Evolutionary conservation across 805 yeast species (phyloP).

Genomic region (Nakazawaea holstii): DNA sequence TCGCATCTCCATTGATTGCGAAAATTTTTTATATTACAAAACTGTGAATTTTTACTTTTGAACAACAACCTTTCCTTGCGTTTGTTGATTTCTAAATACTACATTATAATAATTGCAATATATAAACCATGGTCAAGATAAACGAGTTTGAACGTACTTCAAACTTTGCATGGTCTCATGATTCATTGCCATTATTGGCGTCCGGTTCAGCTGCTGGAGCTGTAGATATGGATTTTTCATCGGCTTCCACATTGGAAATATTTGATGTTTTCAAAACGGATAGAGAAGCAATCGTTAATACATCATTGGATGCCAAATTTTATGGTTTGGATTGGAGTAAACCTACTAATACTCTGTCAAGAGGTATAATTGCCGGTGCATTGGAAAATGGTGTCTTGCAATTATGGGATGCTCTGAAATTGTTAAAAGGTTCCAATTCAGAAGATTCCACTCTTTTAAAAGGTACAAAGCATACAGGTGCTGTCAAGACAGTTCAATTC

Average conservation of each 20-base stretch:
- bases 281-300: constrained; percentile 35
- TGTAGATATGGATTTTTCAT: constrained; percentile 80
- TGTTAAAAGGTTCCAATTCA: constrained; percentile 37
- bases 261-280: constrained; percentile 56
- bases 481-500: constrained; percentile 71
- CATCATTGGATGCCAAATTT: constrained; percentile 56
- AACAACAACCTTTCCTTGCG: not conserved
- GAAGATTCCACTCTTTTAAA: constrained; percentile 43
- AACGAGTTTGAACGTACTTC: constrained; percentile 82
- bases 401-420: constrained; percentile 62
- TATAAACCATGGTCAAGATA: constrained; percentile 62
- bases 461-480: constrained; percentile 56
- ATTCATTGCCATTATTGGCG: constrained; percentile 67
- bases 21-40: too few species aligned
- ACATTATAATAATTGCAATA: not conserved
- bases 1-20: too few species aligned
- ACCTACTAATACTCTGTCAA: constrained; percentile 41
- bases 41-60: too few species aligned
- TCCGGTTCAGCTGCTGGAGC: constrained; percentile 97
- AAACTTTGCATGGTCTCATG: constrained; percentile 94
- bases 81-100: not conserved
- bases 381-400: constrained; percentile 77
- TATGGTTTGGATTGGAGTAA: constrained; percentile 82
- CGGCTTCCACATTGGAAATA: constrained; percentile 71
- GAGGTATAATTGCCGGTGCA: constrained; percentile 77